Conservation (phyloP, 306 rosid genomes). For the Oemleria cerasiformis region DNA sequence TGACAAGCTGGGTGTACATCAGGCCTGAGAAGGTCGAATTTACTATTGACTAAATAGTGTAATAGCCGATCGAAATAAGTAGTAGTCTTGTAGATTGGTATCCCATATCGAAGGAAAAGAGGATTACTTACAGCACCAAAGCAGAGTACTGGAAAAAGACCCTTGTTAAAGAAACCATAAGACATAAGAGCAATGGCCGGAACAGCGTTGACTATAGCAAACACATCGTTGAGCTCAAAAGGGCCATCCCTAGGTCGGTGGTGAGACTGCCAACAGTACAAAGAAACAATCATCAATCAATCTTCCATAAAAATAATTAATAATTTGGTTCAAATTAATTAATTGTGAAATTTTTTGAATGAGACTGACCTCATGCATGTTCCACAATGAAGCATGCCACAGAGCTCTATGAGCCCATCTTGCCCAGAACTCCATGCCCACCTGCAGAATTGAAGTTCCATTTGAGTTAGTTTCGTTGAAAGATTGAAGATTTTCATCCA, state of each 20-base stretch:
- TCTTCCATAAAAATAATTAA: background rate
- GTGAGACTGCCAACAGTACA: constrained; percentile 57
- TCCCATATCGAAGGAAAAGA: background rate
- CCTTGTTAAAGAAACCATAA: constrained; percentile 60
- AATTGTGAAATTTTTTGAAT: background rate
- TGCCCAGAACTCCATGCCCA: constrained; percentile 61
- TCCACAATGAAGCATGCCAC: constrained; percentile 52
- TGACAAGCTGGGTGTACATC: too few relatives aligned
- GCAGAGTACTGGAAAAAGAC: constrained; percentile 70
- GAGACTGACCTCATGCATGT: constrained; percentile 40
- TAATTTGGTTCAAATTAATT: background rate
- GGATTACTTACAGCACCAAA: constrained; percentile 75
- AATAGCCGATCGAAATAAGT: too few relatives aligned
- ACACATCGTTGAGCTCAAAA: constrained; percentile 78
- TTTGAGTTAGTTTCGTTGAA: background rate
- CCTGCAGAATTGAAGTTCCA: constrained; percentile 17
- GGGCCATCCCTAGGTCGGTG: constrained; percentile 76
- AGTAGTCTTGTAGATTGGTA: background rate
- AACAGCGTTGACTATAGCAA: constrained; percentile 67
- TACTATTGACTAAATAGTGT: too few relatives aligned
- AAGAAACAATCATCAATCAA: background rate
- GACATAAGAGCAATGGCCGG: constrained; percentile 80
- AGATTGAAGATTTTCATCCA: background rate
- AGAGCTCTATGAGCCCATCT: constrained; percentile 58
- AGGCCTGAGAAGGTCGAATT: too few relatives aligned